Evolutionary conservation across 495 filamentous ascomycete species (phyloP).

Genomic region (Aspergillus nidulans): DNA sequence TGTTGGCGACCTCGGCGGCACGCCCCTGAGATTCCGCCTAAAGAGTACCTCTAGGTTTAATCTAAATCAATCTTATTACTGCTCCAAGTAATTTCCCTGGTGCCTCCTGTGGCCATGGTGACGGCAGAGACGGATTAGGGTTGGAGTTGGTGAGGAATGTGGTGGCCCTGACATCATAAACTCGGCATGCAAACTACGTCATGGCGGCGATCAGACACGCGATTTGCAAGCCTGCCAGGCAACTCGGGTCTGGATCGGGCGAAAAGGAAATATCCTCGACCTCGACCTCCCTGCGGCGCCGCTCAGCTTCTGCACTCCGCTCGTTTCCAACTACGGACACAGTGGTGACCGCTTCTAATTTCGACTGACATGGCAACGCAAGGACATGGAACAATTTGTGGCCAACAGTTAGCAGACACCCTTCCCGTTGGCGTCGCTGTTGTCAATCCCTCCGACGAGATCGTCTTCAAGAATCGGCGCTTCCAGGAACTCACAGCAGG

Average conservation of each 20-base stretch:
- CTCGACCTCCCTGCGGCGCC: background rate
- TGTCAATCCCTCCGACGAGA: conserved; percentile 18
- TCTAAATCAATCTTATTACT: too few relatives aligned
- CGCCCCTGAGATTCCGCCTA: too few relatives aligned
- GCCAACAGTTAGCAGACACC: conserved; percentile 28
- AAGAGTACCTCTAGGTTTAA: too few relatives aligned
- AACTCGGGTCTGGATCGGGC: background rate
- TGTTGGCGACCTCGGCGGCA: too few relatives aligned
- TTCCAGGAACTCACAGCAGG: conserved; percentile 18
- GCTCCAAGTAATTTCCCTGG: background rate
- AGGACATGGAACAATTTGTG: conserved; percentile 3
- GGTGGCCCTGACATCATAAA: background rate
- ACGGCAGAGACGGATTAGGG: background rate
- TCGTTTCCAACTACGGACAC: background rate
- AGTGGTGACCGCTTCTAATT: background rate
- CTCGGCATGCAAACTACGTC: background rate
- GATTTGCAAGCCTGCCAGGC: background rate
- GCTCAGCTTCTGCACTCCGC: background rate
- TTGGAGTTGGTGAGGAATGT: background rate
- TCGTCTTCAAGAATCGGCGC: conserved; percentile 18
- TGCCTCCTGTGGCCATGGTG: background rate
- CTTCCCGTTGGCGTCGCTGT: conserved; percentile 25
- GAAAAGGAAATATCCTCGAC: background rate
- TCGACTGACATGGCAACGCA: conserved; percentile 9
- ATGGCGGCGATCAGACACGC: background rate